Percentiles rank a stretch among this genome's conserved stretches.
phyloP scores from a whole-genome alignment of 2,329 filamentous ascomycete species.

The Endocalyx cinctus region DNA sequence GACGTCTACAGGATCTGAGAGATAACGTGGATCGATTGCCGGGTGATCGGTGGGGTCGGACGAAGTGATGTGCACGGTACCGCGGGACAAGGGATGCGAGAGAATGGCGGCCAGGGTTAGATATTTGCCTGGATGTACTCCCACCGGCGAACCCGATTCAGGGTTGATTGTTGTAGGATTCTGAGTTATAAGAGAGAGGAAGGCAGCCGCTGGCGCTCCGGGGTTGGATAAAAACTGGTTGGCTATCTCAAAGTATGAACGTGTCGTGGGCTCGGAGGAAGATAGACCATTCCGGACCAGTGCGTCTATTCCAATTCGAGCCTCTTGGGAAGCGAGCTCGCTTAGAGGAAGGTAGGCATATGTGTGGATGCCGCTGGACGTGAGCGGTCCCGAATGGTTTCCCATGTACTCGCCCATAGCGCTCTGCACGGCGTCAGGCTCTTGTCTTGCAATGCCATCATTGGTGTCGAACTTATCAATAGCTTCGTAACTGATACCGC shows the following conservation, averaged over 20 bases:
- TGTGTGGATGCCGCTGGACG: conserved; percentile 8
- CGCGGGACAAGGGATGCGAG: neutral
- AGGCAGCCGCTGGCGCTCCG: conserved; percentile 5
- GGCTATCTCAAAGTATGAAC: conserved; percentile 6
- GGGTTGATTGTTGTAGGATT: conserved; percentile 1
- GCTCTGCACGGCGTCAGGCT: conserved; percentile 6
- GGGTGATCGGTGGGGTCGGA: conserved; percentile 7
- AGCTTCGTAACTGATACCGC: conserved; percentile 8
- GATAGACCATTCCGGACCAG: too few species aligned
- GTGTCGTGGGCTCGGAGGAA: neutral
- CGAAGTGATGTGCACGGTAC: neutral
- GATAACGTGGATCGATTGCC: neutral
- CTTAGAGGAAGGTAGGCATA: conserved; percentile 11
- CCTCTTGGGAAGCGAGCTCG: conserved; percentile 3
- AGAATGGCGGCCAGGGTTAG: neutral
- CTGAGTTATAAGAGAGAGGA: conserved; percentile 6
- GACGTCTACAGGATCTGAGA: conserved; percentile 1
- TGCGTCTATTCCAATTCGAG: neutral
- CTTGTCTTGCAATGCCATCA: conserved; percentile 9
- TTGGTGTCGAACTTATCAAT: conserved; percentile 8
- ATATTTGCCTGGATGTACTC: neutral
- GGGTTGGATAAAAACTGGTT: conserved; percentile 6
- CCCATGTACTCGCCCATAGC: conserved; percentile 11
- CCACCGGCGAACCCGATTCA: neutral
- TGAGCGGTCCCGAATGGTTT: conserved; percentile 6